phyloP scores from a whole-genome alignment of 2,329 filamentous ascomycete species.

The Albifimbria verrucaria region DNA sequence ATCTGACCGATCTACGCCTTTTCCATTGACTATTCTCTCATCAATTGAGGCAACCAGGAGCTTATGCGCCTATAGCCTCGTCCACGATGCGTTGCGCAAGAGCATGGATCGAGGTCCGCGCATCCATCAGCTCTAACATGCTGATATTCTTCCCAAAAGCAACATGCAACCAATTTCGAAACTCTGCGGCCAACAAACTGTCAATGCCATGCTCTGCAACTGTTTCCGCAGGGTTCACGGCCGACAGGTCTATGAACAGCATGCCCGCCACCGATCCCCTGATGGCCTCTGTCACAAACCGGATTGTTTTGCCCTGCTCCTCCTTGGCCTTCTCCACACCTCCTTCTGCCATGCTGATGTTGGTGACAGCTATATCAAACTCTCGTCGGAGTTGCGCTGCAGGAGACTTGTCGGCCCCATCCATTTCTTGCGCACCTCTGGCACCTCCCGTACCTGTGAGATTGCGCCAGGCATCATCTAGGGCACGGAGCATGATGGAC shows the following conservation, averaged over 20 bases:
- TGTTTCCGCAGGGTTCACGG: background rate
- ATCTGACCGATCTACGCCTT: no score
- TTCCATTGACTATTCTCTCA: no score
- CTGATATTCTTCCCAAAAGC: background rate
- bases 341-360: no score
- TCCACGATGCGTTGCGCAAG: background rate
- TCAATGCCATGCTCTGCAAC: slow-evolving; percentile 1
- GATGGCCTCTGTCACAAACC: background rate
- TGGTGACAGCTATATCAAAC: background rate
- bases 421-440: background rate
- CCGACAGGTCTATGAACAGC: background rate
- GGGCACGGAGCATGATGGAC: background rate
- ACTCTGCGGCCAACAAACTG: slow-evolving; percentile 5
- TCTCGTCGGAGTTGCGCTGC: background rate
- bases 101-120: background rate
- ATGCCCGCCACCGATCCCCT: background rate
- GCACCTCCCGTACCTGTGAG: background rate
- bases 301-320: background rate
- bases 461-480: background rate
- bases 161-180: slow-evolving; percentile 2
- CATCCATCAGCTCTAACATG: background rate
- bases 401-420: background rate
- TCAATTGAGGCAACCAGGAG: no score
- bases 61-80: background rate
- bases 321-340: no score